Base-by-base conservation (phyloP, 345 rosid genomes). In the Eucalyptus tenuipes region DNA sequence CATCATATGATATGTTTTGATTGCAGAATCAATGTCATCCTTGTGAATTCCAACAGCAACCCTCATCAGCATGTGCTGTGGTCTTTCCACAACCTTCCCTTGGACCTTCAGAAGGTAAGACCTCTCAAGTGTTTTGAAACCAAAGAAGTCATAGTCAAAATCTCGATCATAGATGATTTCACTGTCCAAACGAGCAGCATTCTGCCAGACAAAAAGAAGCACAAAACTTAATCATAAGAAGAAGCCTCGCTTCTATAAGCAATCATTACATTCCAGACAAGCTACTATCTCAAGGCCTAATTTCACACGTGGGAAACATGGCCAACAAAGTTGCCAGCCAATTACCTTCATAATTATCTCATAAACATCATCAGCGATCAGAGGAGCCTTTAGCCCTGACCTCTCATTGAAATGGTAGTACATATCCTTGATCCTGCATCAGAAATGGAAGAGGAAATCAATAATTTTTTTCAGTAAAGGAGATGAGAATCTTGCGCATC, bases 61-160 rank as follows among this genome's bases (percentile, higher is more conserved):
- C 93, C 98, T 96, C 99, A 97, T 97, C 89, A 97, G 89, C 99
- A 97, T 96, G 91, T 97, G 98, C 49, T 97, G 98, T 48, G 98
- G 99, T 86, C 98, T 96, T 87, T 96, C 98, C 53, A 96, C 97
- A 90, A 96, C 97, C 79, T 92, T 94, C 87, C 97, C 98, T 89
- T 95, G 97, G n/a, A 97, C 95, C 91, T 95, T 97, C 90, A 95
- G 68, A 85, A 97, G 96, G 92, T 96, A 97, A 64, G 98, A 97
- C 93, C 97, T 95, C 92, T 97, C 98, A 66, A 97, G 95, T 27
- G 99, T 97, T 93, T 97, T 96, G 88, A 97, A 96, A 42, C 99
- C 99, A 89, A 97, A 97, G 90, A 94, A 97, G 91, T 97, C 99
- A 87, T 96, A 97, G 66, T 97, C 99, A 89, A 96, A 97, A 88